Base-by-base conservation (phyloP, 2,329 filamentous ascomycete genomes). In the Aurifilum marmelostoma region DNA sequence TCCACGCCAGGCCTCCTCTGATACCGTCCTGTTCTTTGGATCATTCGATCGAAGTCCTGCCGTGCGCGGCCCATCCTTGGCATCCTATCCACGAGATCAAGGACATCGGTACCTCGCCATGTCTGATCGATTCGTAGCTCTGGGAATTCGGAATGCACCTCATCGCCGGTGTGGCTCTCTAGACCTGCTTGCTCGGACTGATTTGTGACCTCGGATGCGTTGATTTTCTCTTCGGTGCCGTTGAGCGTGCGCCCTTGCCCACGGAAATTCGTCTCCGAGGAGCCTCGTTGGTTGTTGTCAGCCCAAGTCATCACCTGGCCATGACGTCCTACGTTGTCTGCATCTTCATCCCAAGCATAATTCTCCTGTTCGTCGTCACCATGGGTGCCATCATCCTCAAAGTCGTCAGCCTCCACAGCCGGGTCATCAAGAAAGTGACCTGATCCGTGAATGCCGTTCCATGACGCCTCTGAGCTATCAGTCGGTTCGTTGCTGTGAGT, bases 221-320 rank as follows among this genome's bases (percentile, higher is more conserved):
- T n/a, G 32, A n/a, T 14, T 3, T 14, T 29, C 3, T 37, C 24
- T 41, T 37, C 56, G 6, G 39, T 12, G 16, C 60, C 63, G 34
- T 18, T 32, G 5, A 71, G 34, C 3, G 60, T 67, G 43, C 43
- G 67, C 37, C 69, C 69, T 7, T 16, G 63, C 12, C 69, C 63
- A 39, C 29, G 18, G 11, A 61, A 52, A 8, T 21, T 8, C 2
- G 18, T 3, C 11, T 18, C n/a, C 21, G 9, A 41, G 5, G n/a
- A 7, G 14, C 3, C 29, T 21, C 18, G n/a, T 12, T 1, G 24
- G n/a, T 3, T 21, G 5, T 34, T 2, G 3, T 39, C 24, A 11
- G 2, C 3, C 43, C 16, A 21, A n/a, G 34, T 32, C 41, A 2
- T 32, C 18, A 24, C 24, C 12, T n/a, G 2, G 8, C 39, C 24